These are phyloP conservation scores for Zelonia costaricensis DNA, from an alignment of 208 protist species.

Conservation along the genomic window DNA sequence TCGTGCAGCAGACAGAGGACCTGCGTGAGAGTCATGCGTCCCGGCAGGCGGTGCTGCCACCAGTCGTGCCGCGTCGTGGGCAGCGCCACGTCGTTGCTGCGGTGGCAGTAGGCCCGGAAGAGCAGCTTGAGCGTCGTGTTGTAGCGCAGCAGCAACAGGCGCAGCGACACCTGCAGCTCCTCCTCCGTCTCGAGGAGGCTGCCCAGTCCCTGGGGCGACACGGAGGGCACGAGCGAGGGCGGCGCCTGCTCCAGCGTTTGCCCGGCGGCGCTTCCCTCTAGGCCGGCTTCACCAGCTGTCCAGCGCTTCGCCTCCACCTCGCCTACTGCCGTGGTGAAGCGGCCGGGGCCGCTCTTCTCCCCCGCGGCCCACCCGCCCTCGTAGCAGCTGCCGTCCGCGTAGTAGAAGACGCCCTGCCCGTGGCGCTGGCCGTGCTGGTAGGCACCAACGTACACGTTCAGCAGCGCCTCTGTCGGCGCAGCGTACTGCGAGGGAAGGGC, in stretches of 20 bases:
- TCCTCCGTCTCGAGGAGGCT: conserved; percentile 40
- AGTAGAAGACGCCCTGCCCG: conserved; percentile 80
- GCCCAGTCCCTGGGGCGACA: conserved; percentile 16
- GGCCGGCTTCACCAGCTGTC: neutral
- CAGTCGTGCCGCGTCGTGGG: conserved; percentile 64
- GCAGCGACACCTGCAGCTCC: conserved; percentile 12
- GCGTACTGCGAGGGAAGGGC: conserved; percentile 34
- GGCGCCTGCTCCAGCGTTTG: neutral
- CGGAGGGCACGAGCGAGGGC: conserved; percentile 17
- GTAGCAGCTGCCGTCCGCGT: conserved; percentile 87
- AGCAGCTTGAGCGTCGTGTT: conserved; percentile 69
- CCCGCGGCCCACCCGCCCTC: conserved; percentile 76
- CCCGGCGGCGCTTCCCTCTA: conserved; percentile 22
- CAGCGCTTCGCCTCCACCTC: conserved; percentile 21
- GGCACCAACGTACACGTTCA: conserved; percentile 81
- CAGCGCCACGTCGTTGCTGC: conserved; percentile 43
- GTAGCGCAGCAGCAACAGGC: conserved; percentile 64
- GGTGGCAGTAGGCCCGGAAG: conserved; percentile 49
- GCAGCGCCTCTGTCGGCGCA: conserved; percentile 35
- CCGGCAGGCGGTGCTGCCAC: conserved; percentile 75
- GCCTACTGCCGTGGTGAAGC: conserved; percentile 60
- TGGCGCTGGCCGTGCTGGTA: conserved; percentile 62
- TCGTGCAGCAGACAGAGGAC: conserved; percentile 71
- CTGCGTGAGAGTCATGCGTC: conserved; percentile 62
- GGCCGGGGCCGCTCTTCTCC: conserved; percentile 58